Evolutionary conservation across 768 basidiomycete species (phyloP).

Genomic region (Mycena vulgaris): DNA sequence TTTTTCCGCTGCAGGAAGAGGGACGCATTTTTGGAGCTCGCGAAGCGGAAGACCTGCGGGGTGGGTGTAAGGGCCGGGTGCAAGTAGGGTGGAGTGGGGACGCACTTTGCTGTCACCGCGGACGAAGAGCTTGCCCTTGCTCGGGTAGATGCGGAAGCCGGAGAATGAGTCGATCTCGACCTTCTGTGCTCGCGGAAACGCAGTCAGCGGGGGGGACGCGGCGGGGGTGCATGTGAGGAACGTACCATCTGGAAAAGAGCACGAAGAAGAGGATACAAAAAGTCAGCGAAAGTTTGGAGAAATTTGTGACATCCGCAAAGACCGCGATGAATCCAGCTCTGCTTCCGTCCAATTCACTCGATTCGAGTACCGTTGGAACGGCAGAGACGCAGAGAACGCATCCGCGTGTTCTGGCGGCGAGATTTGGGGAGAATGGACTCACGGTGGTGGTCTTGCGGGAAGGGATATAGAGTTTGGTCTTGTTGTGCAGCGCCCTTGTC

Average conservation of each 20-base stretch:
- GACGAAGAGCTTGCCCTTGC: constrained; percentile 96
- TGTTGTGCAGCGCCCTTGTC: neutral
- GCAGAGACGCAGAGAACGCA: neutral
- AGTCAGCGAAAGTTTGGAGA: constrained; percentile 13
- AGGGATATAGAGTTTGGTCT: constrained; percentile 9
- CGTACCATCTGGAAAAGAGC: constrained; percentile 31
- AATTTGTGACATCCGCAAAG: constrained; percentile 21
- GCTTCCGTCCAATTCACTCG: neutral
- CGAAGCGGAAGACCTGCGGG: constrained; percentile 93
- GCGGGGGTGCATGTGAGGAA: neutral
- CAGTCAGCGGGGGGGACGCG: neutral
- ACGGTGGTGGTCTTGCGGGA: constrained; percentile 29
- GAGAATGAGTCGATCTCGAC: constrained; percentile 99
- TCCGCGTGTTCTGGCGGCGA: neutral
- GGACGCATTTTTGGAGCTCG: constrained; percentile 92
- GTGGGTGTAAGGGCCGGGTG: neutral
- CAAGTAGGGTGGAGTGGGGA: neutral
- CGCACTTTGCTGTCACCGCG: constrained; percentile 95
- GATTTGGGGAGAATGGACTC: neutral
- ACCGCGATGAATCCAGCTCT: constrained; percentile 4
- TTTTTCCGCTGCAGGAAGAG: constrained; percentile 99
- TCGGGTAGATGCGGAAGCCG: constrained; percentile 97
- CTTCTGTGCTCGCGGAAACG: constrained; percentile 72
- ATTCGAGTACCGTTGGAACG: constrained; percentile 18
- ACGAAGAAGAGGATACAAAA: neutral